Evolutionary conservation across 768 basidiomycete genomes (phyloP).

Genomic region (Asterophora lycoperdoides): DNA sequence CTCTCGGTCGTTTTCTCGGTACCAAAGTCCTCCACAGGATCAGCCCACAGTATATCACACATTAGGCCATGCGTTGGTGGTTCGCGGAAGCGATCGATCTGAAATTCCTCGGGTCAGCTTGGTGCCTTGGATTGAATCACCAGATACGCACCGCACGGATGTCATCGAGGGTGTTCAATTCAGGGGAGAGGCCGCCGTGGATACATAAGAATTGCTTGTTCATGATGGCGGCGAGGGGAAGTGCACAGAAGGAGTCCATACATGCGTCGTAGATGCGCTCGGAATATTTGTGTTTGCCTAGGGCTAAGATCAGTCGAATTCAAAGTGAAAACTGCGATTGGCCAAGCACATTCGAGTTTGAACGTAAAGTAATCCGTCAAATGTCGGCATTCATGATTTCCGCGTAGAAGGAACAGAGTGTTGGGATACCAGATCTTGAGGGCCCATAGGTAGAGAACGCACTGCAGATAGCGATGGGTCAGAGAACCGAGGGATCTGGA

Average conservation of each 20-base stretch:
- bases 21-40: conserved; percentile 97
- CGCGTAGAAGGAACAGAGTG: conserved; percentile 92
- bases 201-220: conserved; percentile 99
- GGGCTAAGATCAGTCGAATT: not conserved
- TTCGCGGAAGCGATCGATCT: conserved; percentile 98
- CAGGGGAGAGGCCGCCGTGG: conserved; percentile 94
- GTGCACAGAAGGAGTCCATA: conserved; percentile 95
- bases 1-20: conserved; percentile 87
- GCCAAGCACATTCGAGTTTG: conserved; percentile 86
- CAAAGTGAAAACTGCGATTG: conserved; percentile 9
- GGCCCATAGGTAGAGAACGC: conserved; percentile 95
- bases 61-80: conserved; percentile 96
- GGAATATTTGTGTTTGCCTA: conserved; percentile 98
- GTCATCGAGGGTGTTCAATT: conserved; percentile 93
- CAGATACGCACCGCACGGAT: conserved; percentile 65
- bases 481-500: not conserved
- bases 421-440: conserved; percentile 99
- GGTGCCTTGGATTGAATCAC: not conserved
- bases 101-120: not conserved
- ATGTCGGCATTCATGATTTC: conserved; percentile 98
- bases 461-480: conserved; percentile 46
- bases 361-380: conserved; percentile 99
- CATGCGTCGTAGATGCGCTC: conserved; percentile 95
- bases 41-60: conserved; percentile 99
- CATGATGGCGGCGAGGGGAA: conserved; percentile 96